Conservation (phyloP, 2,329 filamentous ascomycete genomes). For the Penicillium hesseltinei region DNA sequence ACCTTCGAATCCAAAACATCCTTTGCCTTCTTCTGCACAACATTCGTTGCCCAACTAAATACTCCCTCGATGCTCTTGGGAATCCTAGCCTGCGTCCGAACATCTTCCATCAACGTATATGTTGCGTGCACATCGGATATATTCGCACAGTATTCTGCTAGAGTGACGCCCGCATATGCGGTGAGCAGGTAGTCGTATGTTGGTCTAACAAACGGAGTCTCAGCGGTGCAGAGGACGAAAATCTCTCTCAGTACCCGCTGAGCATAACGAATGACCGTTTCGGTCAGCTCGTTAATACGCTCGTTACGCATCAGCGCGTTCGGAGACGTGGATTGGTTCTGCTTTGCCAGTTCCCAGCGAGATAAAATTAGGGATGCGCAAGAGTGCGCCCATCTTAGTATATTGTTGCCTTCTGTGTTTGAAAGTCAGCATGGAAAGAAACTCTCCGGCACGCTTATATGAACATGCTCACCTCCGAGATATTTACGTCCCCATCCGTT, state of each 20-base stretch:
- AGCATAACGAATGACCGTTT: slow-evolving; percentile 6
- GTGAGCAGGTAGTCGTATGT: slow-evolving; percentile 9
- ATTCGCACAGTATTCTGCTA: slow-evolving; percentile 6
- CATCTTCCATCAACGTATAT: slow-evolving; percentile 12
- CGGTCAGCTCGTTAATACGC: neutral
- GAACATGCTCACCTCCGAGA: neutral
- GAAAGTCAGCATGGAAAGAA: neutral
- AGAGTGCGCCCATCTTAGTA: slow-evolving; percentile 3
- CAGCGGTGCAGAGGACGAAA: neutral
- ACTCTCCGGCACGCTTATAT: neutral
- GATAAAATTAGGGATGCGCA: slow-evolving; percentile 8
- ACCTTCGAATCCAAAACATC: slow-evolving; percentile 5
- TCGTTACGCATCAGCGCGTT: neutral
- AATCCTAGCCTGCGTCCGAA: slow-evolving; percentile 7
- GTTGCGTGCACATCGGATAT: slow-evolving; percentile 10
- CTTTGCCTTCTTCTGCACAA: slow-evolving; percentile 7
- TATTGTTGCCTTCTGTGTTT: neutral
- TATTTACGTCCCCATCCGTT: slow-evolving; percentile 4
- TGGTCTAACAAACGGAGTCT: slow-evolving; percentile 4
- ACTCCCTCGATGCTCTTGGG: slow-evolving; percentile 10
- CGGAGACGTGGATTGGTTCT: neutral
- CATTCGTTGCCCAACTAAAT: slow-evolving; percentile 9
- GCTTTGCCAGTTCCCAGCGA: slow-evolving; percentile 10
- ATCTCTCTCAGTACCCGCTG: slow-evolving; percentile 6
- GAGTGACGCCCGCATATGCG: slow-evolving; percentile 8